These are phyloP conservation scores for Pyrenochaeta sp. DNA, from an alignment of 2,329 filamentous ascomycete species.

Conservation along the genomic window DNA sequence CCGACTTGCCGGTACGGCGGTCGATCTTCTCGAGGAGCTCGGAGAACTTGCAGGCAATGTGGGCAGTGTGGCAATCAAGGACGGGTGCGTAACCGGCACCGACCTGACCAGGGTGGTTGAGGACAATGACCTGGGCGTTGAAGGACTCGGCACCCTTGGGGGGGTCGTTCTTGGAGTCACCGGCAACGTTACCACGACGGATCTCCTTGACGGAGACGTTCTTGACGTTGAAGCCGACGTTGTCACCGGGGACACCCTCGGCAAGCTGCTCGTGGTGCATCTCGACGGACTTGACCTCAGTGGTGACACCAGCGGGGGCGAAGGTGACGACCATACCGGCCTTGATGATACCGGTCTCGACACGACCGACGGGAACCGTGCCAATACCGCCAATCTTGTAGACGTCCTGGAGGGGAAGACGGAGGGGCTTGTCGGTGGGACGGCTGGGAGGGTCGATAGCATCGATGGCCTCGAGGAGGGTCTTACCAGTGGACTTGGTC, in stretches of 20 bases:
- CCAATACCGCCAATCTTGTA: constrained; percentile 99
- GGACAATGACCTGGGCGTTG: constrained; percentile 99
- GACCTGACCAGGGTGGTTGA: constrained; percentile 99
- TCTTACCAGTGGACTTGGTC: constrained; percentile 90
- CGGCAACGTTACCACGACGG: constrained; percentile 99
- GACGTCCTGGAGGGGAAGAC: constrained; percentile 99
- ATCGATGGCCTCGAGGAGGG: constrained; percentile 98
- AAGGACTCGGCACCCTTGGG: constrained; percentile 88
- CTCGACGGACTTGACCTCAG: constrained; percentile 99
- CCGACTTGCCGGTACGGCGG: constrained; percentile 98
- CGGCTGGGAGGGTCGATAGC: constrained; percentile 90
- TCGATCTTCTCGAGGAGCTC: constrained; percentile 99
- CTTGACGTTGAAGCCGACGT: constrained; percentile 99
- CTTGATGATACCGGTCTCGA: constrained; percentile 97
- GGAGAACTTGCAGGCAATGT: constrained; percentile 99
- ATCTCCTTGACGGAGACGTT: constrained; percentile 99
- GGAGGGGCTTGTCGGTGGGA: constrained; percentile 98
- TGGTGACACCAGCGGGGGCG: constrained; percentile 98
- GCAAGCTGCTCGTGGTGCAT: constrained; percentile 99
- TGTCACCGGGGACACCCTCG: constrained; percentile 98
- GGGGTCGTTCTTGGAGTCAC: constrained; percentile 99
- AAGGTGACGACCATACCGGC: constrained; percentile 94
- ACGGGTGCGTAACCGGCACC: constrained; percentile 99
- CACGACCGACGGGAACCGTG: constrained; percentile 99
- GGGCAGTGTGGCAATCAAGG: constrained; percentile 99